Base-by-base conservation (phyloP, 2,329 filamentous ascomycete genomes). In the Pyrenophora teres region DNA sequence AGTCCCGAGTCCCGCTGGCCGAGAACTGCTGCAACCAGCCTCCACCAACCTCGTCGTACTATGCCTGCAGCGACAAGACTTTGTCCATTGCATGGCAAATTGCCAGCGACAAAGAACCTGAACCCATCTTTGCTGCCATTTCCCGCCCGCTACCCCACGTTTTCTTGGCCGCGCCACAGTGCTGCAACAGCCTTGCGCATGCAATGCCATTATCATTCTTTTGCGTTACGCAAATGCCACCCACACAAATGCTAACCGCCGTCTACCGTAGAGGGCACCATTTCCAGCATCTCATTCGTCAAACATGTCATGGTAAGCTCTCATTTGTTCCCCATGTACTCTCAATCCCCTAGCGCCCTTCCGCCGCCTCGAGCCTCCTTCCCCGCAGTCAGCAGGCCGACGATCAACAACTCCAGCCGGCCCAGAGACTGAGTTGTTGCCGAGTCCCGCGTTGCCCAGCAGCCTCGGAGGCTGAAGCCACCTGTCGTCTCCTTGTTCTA, bases 281-380 rank as follows among this genome's bases (percentile, higher is more conserved):
- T 92, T 58, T 92, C 88, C 73, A 87, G 88, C 63, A 91, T 92
- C 71, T 90, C 87, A 63, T 92, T 92, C 75, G 89, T 92, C 75
- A 90, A 90, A 77, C 87, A 92, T 72, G 84, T 89, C 60, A 78
- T 92, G 77, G 89, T 92, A 84, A 83, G 88, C 61, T 52, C 60
- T 47, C 49, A 45, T 52, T 46, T 47, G 62, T 51, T 69, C 47
- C 32, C 59, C 42, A 36, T n/a, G n/a, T n/a, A n/a, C n/a, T 50
- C 53, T 56, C 57, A 51, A 21, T 32, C 40, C 15, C 48, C 39
- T 37, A 35, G 38, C 50, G 16, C 31, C 40, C 32, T 45, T 32
- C 53, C 47, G 36, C 32, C 31, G 36, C 10, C 25, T 51, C 54
- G 43, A 21, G n/a, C 33, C 55, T 48, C 41, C 62, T 65, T 67